Evolutionary conservation across 1,139 yeast species (phyloP), one percentile per base, ranked within the genome.

Genomic region (Geotrichum klebahnii): DNA sequence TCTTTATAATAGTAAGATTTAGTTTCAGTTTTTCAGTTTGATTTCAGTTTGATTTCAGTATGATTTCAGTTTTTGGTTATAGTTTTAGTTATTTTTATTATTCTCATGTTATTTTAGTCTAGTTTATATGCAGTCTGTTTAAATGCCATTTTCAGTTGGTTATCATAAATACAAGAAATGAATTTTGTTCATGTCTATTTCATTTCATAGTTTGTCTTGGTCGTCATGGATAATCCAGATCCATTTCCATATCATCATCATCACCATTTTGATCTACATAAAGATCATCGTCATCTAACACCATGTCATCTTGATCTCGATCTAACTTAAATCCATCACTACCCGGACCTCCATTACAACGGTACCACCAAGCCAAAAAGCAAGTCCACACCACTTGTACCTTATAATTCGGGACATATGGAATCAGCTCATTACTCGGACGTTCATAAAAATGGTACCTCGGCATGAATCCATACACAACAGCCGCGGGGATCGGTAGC

Each of bases 231-330:
- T 17, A 31, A 16, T n/a, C 28, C 19, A 17, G 29, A 33, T 49
- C 52, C 14, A 45, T 16, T 24, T 49, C 52, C 52, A 49, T 49
- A 10, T 32, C 20, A 20, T 44, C 48, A 26, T 44, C 47, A 40
- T 44, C 46, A 39, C 39, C 31, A 14, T 37, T 36, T 19, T 26
- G n/a, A n/a, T 17, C 20, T 4, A 19, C 35, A 23, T 34, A 10
- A 26, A 34, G 5, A 29, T 31, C 16, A 35, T 28, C 12, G 10
- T 33, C 46, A 34, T 43, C 40, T 12, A 43, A 22, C 14, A 33
- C 46, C 46, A 43, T 43, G 3, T 43, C 46, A n/a, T n/a, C n/a
- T n/a, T n/a, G 9, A 26, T 26, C 29, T 26, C 29, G 10, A 10
- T 26, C n/a, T 20, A 19, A 19, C 17, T 42, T 32, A 16, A 22